A percentile compares a stretch with the other conserved stretches of the same genome.
Conservation (phyloP, 2,329 filamentous ascomycete species). For the Penicillium sp. region DNA sequence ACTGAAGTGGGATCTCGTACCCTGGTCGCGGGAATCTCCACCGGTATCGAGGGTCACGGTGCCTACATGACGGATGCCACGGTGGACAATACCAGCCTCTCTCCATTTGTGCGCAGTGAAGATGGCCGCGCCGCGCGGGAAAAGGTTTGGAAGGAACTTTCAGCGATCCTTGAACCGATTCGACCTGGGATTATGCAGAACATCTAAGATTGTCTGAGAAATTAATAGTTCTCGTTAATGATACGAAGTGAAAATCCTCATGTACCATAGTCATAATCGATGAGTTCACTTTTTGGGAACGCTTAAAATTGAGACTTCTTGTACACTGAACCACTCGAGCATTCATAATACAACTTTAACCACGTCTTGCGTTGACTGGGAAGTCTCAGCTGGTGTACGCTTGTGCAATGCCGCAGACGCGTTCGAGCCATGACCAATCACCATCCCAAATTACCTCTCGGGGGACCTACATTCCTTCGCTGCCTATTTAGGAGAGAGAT, state of each 20-base stretch:
- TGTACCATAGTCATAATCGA: background rate
- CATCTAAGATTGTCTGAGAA: background rate
- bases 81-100: conserved; percentile 33
- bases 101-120: conserved; percentile 44
- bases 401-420: background rate
- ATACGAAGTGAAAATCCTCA: too few relatives aligned
- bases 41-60: conserved; percentile 51
- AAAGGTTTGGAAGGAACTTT: conserved; percentile 52
- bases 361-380: background rate
- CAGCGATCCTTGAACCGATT: conserved; percentile 47
- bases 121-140: conserved; percentile 45
- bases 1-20: conserved; percentile 56
- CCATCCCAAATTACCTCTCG: too few relatives aligned
- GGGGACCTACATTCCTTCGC: background rate
- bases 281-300: background rate
- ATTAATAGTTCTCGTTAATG: background rate
- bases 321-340: background rate
- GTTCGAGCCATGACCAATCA: too few relatives aligned
- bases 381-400: background rate
- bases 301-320: background rate
- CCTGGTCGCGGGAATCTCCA: conserved; percentile 43
- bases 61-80: conserved; percentile 49
- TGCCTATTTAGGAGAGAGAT: background rate
- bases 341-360: background rate
- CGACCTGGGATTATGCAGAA: conserved; percentile 43